These are phyloP conservation scores for Venturia asperata DNA, from an alignment of 2,329 filamentous ascomycete species.

Conservation along the genomic window DNA sequence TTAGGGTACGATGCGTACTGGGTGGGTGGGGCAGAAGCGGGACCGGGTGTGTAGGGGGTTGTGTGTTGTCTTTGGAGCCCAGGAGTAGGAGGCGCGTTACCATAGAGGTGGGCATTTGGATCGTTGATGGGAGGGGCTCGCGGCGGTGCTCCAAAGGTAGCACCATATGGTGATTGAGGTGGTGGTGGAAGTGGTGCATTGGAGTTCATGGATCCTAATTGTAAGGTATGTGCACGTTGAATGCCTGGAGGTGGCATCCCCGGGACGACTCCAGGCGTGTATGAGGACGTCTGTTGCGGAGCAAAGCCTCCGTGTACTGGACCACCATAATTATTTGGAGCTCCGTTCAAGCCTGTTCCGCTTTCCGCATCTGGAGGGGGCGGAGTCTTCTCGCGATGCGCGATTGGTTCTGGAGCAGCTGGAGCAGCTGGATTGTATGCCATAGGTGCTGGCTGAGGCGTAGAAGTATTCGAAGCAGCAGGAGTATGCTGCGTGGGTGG, in stretches of 20 bases:
- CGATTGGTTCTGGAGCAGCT: slow-evolving; percentile 63
- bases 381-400: slow-evolving; percentile 71
- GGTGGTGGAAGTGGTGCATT: slow-evolving; percentile 29
- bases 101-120: slow-evolving; percentile 26
- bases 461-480: slow-evolving; percentile 26
- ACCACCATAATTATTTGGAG: slow-evolving; percentile 34
- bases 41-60: slow-evolving; percentile 15
- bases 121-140: slow-evolving; percentile 27
- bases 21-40: neutral
- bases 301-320: slow-evolving; percentile 14
- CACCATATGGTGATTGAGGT: slow-evolving; percentile 22
- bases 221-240: slow-evolving; percentile 30
- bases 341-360: slow-evolving; percentile 38
- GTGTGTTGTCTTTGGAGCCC: slow-evolving; percentile 19
- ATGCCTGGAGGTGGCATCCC: slow-evolving; percentile 26
- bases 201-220: slow-evolving; percentile 23
- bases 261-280: slow-evolving; percentile 36
- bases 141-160: slow-evolving; percentile 36
- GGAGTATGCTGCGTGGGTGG: slow-evolving; percentile 23
- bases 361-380: slow-evolving; percentile 59
- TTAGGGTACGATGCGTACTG: slow-evolving; percentile 16
- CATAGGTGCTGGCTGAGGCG: slow-evolving; percentile 47
- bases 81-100: slow-evolving; percentile 19
- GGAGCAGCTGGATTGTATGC: slow-evolving; percentile 76
- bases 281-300: slow-evolving; percentile 26